Evolutionary conservation across 2,329 filamentous ascomycete species (phyloP).

Genomic region (Ascochyta lentis): DNA sequence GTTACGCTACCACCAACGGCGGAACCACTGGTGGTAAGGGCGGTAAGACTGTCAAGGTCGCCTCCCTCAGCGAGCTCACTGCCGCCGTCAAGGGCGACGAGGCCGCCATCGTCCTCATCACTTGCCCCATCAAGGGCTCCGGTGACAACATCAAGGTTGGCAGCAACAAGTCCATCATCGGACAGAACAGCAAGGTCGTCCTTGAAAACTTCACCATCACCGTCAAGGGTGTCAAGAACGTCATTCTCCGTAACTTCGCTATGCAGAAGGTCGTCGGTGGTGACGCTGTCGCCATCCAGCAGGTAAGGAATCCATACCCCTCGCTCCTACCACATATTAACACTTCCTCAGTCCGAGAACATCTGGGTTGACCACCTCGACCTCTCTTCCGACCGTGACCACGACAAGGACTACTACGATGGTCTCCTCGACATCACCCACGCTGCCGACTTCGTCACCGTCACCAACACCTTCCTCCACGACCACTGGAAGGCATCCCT

Average conservation of each 20-base stretch:
- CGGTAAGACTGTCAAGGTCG: constrained; percentile 45
- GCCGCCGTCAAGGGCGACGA: constrained; percentile 54
- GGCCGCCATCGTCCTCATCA: constrained; percentile 56
- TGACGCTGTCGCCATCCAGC: constrained; percentile 61
- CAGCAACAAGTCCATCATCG: constrained; percentile 61
- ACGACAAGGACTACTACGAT: constrained; percentile 74
- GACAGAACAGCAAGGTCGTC: constrained; percentile 54
- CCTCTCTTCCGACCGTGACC: constrained; percentile 63
- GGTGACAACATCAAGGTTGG: constrained; percentile 53
- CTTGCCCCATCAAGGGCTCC: constrained; percentile 53
- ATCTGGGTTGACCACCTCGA: constrained; percentile 74
- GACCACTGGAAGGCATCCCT: constrained; percentile 67
- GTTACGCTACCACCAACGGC: constrained; percentile 45
- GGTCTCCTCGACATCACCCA: constrained; percentile 71
- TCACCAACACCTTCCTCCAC: constrained; percentile 61
- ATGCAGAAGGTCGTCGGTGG: constrained; percentile 59
- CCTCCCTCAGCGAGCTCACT: constrained; percentile 49
- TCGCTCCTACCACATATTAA: constrained; percentile 34
- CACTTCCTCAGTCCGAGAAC: constrained; percentile 47
- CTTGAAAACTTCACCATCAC: constrained; percentile 57
- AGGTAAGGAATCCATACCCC: constrained; percentile 44
- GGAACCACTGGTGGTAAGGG: constrained; percentile 51
- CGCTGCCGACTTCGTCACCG: constrained; percentile 66
- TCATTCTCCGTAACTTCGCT: constrained; percentile 65
- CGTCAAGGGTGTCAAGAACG: constrained; percentile 58